Percentiles rank a stretch among this genome's conserved stretches.
phyloP scores from a whole-genome alignment of 2,329 filamentous ascomycete species.

The Neodidymelliopsis sp. region DNA sequence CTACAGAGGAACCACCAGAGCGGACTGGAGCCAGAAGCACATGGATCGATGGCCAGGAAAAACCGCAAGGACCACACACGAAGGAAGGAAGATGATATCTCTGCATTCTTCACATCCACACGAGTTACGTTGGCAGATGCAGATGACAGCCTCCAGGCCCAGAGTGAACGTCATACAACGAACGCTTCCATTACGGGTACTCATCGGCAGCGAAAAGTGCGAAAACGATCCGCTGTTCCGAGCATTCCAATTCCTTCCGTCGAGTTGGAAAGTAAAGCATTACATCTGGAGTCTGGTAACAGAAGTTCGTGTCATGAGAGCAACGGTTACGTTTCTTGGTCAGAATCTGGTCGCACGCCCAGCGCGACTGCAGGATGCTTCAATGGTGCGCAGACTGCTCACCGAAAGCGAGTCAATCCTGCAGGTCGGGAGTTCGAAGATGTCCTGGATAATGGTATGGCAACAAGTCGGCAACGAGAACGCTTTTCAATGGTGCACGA shows the following conservation, averaged over 20 bases:
- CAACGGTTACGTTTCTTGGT: conserved; percentile 52
- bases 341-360: conserved; percentile 46
- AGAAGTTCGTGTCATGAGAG: conserved; percentile 41
- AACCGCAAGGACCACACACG: conserved; percentile 42
- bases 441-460: conserved; percentile 3
- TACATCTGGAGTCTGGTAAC: conserved; percentile 50
- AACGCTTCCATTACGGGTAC: conserved; percentile 1
- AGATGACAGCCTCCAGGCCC: conserved; percentile 29
- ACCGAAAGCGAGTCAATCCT: conserved; percentile 21
- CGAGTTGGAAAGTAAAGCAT: conserved; percentile 44
- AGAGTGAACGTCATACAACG: conserved; percentile 3
- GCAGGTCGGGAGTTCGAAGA: not conserved
- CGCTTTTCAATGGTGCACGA: conserved; percentile 15
- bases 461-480: conserved; percentile 14
- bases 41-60: conserved; percentile 34
- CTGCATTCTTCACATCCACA: conserved; percentile 53
- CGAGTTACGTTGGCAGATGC: conserved; percentile 36
- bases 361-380: conserved; percentile 22
- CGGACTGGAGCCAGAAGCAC: conserved; percentile 32
- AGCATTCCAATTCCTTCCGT: conserved; percentile 36
- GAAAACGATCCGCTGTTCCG: conserved; percentile 17
- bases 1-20: conserved; percentile 50
- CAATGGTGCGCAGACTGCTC: conserved; percentile 13
- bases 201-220: conserved; percentile 11
- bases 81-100: conserved; percentile 53